phyloP scores from a whole-genome alignment of 2,329 filamentous ascomycete species.

The Aurifilum marmelostoma region DNA sequence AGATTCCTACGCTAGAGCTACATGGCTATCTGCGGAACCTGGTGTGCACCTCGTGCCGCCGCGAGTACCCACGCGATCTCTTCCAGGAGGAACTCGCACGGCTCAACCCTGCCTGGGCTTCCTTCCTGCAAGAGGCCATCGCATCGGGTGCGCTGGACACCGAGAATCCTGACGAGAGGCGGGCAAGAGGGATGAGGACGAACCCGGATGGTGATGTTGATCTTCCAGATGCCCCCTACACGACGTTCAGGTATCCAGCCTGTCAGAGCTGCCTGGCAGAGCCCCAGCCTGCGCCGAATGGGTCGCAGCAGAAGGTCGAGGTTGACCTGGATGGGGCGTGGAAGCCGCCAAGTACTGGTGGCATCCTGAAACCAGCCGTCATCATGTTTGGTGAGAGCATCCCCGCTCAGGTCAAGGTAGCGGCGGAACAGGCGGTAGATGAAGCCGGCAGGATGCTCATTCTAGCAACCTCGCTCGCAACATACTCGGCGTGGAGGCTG shows the following conservation, averaged over 20 bases:
- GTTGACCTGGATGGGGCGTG: conserved; percentile 83
- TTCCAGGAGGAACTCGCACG: conserved; percentile 78
- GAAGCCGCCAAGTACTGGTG: conserved; percentile 66
- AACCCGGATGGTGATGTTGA: conserved; percentile 97
- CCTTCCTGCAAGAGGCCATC: conserved; percentile 73
- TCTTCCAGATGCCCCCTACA: conserved; percentile 82
- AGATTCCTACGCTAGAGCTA: conserved; percentile 76
- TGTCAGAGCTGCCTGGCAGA: conserved; percentile 77
- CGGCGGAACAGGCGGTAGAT: conserved; percentile 81
- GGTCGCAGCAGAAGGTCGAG: conserved; percentile 61
- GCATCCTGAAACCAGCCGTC: conserved; percentile 88
- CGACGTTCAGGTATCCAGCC: conserved; percentile 86
- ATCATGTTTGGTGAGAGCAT: conserved; percentile 98
- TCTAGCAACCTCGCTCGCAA: conserved; percentile 87
- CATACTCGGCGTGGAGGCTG: conserved; percentile 91
- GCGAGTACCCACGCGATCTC: conserved; percentile 67
- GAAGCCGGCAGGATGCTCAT: conserved; percentile 75
- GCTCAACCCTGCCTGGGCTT: conserved; percentile 86
- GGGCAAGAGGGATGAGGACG: conserved; percentile 71
- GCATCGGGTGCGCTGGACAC: conserved; percentile 75
- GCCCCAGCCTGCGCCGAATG: conserved; percentile 60
- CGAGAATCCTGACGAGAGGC: conserved; percentile 72
- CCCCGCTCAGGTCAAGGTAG: conserved; percentile 65
- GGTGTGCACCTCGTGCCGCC: conserved; percentile 78
- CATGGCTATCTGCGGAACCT: conserved; percentile 87